A percentile compares a stretch with the other conserved stretches of the same genome.
These are phyloP conservation scores for Verticillium tricorpus DNA, from an alignment of 2,329 filamentous ascomycete species.

Conservation along the genomic window DNA sequence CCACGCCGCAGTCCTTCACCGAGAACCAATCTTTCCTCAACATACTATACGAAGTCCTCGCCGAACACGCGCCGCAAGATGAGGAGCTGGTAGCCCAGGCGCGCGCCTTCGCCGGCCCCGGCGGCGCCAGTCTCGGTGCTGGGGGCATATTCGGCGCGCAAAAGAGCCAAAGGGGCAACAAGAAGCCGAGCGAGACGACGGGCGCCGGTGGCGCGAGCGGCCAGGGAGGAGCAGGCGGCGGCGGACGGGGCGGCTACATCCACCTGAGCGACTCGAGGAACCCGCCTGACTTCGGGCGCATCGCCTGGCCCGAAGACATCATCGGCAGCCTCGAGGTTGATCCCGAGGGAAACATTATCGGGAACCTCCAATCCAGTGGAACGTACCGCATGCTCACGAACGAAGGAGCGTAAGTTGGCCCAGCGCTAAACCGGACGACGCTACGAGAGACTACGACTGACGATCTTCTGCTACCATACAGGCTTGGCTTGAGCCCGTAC, in stretches of 20 bases:
- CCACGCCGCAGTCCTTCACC: slow-evolving; percentile 54
- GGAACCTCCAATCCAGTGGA: slow-evolving; percentile 54
- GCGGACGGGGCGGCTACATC: slow-evolving; percentile 56
- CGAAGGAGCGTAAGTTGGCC: slow-evolving; percentile 58
- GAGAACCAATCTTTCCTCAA: slow-evolving; percentile 56
- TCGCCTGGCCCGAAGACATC: slow-evolving; percentile 67
- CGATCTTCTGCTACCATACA: slow-evolving; percentile 16
- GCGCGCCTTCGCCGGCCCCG: slow-evolving; percentile 54
- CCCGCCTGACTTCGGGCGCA: slow-evolving; percentile 62
- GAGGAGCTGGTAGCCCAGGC: slow-evolving; percentile 52
- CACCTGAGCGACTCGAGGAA: slow-evolving; percentile 62
- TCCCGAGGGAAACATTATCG: slow-evolving; percentile 50
- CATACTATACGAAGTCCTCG: slow-evolving; percentile 54
- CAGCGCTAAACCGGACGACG: neutral
- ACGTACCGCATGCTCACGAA: slow-evolving; percentile 62
- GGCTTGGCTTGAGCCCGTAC: slow-evolving; percentile 51
- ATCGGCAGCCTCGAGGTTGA: slow-evolving; percentile 64
- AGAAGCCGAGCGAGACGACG: slow-evolving; percentile 26
- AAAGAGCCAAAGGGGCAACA: slow-evolving; percentile 23
- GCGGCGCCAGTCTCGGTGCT: slow-evolving; percentile 46
- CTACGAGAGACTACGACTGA: neutral
- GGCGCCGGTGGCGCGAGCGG: slow-evolving; percentile 52
- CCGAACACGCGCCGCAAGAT: slow-evolving; percentile 51
- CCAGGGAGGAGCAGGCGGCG: slow-evolving; percentile 60
- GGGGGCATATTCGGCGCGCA: slow-evolving; percentile 47